phyloP scores from a whole-genome alignment of 2,329 filamentous ascomycete genomes.

The Phialemonium atrogriseum region DNA sequence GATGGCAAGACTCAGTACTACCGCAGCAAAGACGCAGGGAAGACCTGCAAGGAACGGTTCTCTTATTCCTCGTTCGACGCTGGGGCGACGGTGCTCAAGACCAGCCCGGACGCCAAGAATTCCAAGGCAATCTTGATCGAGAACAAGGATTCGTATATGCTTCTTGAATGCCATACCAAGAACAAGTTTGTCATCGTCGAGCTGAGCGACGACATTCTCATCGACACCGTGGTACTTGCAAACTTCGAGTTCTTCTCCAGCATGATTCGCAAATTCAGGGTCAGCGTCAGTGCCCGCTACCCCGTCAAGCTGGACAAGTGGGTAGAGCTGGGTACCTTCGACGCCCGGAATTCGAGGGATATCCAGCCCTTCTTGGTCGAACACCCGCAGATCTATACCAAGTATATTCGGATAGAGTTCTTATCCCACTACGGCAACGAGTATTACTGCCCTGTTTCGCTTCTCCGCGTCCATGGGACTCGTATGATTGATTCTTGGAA shows the following conservation, averaged over 20 bases:
- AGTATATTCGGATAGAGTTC: constrained; percentile 88
- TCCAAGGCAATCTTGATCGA: constrained; percentile 83
- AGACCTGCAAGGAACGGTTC: constrained; percentile 94
- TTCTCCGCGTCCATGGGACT: constrained; percentile 87
- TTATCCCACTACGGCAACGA: constrained; percentile 91
- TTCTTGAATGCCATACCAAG: constrained; percentile 76
- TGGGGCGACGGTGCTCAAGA: constrained; percentile 86
- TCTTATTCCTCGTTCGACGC: constrained; percentile 98
- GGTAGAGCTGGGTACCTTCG: constrained; percentile 80
- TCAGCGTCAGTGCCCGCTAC: constrained; percentile 91
- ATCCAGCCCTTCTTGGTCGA: constrained; percentile 93
- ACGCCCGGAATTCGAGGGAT: constrained; percentile 85
- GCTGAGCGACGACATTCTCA: constrained; percentile 74
- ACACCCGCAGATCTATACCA: constrained; percentile 91
- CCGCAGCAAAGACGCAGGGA: constrained; percentile 86
- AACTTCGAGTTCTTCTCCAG: constrained; percentile 99
- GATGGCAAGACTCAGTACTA: constrained; percentile 45
- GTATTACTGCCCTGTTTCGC: constrained; percentile 88
- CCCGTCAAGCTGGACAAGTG: constrained; percentile 88
- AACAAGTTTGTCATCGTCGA: constrained; percentile 96
- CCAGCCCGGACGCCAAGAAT: constrained; percentile 78
- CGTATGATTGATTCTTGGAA: constrained; percentile 94
- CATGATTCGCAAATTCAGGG: constrained; percentile 83
- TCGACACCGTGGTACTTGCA: constrained; percentile 93
- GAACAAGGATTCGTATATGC: constrained; percentile 98